A percentile compares a stretch with the other conserved stretches of the same genome.
Evolutionary conservation across 2,329 filamentous ascomycete species (phyloP).

Genomic region (Trichophyton mentagrophytes): DNA sequence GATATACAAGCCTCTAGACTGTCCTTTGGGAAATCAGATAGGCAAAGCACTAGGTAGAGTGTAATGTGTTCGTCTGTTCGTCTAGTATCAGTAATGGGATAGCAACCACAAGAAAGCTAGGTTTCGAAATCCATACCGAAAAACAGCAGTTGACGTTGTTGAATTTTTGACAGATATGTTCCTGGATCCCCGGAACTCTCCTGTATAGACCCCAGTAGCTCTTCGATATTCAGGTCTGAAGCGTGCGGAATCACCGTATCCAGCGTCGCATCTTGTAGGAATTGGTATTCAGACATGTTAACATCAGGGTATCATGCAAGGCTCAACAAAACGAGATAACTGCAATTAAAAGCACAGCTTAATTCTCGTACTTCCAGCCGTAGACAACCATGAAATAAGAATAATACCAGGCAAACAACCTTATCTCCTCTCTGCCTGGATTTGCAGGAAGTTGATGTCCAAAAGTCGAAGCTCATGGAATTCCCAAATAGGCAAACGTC

Average conservation of each 20-base stretch:
- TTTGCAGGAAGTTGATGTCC: background rate
- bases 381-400: background rate
- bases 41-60: constrained; percentile 40
- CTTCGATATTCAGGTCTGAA: constrained; percentile 28
- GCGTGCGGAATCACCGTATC: constrained; percentile 34
- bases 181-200: constrained; percentile 29
- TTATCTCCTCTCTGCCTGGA: no score
- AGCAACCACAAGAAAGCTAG: background rate
- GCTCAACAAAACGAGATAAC: background rate
- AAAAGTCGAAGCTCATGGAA: background rate
- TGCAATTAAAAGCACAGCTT: background rate
- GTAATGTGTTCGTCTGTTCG: constrained; percentile 42
- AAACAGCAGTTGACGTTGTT: constrained; percentile 40
- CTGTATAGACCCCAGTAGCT: constrained; percentile 34
- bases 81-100: background rate
- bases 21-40: constrained; percentile 38
- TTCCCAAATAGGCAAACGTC: background rate
- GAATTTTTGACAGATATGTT: constrained; percentile 36
- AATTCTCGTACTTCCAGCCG: background rate
- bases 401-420: background rate
- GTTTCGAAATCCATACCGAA: constrained; percentile 31
- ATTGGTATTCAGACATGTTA: constrained; percentile 21
- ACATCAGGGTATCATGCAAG: background rate
- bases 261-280: constrained; percentile 31
- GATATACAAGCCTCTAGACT: constrained; percentile 38